Evolutionary conservation across 495 filamentous ascomycete genomes (phyloP).

Genomic region (Friedmanniomyces simplex): DNA sequence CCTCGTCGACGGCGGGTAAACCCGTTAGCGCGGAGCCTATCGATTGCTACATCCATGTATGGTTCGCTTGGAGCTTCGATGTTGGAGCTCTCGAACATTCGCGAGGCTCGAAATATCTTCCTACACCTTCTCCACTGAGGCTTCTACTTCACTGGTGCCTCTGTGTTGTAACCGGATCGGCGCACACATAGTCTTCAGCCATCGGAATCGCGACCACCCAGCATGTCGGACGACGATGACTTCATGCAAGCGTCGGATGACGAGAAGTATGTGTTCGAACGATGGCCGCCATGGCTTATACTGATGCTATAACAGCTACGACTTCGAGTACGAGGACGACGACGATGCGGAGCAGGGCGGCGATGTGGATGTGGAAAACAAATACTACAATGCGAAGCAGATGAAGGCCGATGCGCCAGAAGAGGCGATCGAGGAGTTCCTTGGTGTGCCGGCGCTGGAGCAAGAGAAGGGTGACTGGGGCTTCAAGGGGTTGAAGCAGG

Average conservation of each 20-base stretch:
- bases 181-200: too few species aligned
- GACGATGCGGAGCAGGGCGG: slow-evolving; percentile 79
- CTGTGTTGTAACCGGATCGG: too few species aligned
- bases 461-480: slow-evolving; percentile 94
- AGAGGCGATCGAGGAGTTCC: slow-evolving; percentile 83
- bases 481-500: slow-evolving; percentile 95
- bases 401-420: slow-evolving; percentile 80
- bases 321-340: slow-evolving; percentile 84
- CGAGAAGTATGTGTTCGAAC: slow-evolving; percentile 50
- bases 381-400: slow-evolving; percentile 99
- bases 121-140: too few species aligned
- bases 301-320: slow-evolving; percentile 50
- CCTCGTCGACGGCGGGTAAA: too few species aligned
- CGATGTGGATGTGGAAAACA: slow-evolving; percentile 95
- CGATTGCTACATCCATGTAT: too few species aligned
- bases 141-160: too few species aligned
- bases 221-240: slow-evolving; percentile 92
- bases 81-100: background rate
- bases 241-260: slow-evolving; percentile 98
- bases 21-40: too few species aligned
- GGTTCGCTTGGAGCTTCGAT: background rate
- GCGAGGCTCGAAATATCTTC: background rate
- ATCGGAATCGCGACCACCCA: background rate
- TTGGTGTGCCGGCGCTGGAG: slow-evolving; percentile 74
- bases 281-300: slow-evolving; percentile 2